phyloP scores from a whole-genome alignment of 192 early-diverging fungal species.

The Mortierella antarctica region DNA sequence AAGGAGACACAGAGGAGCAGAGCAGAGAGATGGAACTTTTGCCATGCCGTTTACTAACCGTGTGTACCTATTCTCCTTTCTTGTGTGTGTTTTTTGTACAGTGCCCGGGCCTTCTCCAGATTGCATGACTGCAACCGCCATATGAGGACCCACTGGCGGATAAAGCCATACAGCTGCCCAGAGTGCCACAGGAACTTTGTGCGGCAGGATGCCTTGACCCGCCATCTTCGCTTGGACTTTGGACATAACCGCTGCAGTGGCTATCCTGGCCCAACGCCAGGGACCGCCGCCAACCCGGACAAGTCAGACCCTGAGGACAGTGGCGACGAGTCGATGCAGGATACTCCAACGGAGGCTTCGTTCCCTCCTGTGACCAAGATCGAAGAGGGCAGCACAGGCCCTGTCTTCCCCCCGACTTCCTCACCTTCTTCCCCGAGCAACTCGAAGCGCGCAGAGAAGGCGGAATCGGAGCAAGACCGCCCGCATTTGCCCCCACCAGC shows the following conservation, averaged over 20 bases:
- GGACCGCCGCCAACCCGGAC: slow-evolving; percentile 19
- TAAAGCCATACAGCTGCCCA: slow-evolving; percentile 81
- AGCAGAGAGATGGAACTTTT: too few relatives aligned
- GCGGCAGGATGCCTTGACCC: slow-evolving; percentile 44
- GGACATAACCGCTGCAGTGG: slow-evolving; percentile 52
- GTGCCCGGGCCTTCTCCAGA: slow-evolving; percentile 67
- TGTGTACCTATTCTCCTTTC: too few relatives aligned
- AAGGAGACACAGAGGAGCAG: too few relatives aligned
- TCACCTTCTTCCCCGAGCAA: slow-evolving; percentile 17
- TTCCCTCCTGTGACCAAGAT: neutral
- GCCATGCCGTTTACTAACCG: too few relatives aligned
- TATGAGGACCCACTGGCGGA: slow-evolving; percentile 78
- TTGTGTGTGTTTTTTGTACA: neutral
- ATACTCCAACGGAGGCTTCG: slow-evolving; percentile 6
- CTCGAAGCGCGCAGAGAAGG: neutral
- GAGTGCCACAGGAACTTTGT: slow-evolving; percentile 79
- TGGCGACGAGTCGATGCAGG: slow-evolving; percentile 10
- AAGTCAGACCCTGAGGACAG: slow-evolving; percentile 19
- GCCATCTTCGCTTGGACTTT: slow-evolving; percentile 47
- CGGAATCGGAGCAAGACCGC: neutral
- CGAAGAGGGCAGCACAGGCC: slow-evolving; percentile 3
- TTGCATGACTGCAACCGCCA: slow-evolving; percentile 83
- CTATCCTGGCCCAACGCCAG: slow-evolving; percentile 39
- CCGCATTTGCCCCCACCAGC: neutral
- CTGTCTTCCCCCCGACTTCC: slow-evolving; percentile 4